phyloP scores from a whole-genome alignment of 2,329 filamentous ascomycete species.

The Sporothrix brasiliensis region DNA sequence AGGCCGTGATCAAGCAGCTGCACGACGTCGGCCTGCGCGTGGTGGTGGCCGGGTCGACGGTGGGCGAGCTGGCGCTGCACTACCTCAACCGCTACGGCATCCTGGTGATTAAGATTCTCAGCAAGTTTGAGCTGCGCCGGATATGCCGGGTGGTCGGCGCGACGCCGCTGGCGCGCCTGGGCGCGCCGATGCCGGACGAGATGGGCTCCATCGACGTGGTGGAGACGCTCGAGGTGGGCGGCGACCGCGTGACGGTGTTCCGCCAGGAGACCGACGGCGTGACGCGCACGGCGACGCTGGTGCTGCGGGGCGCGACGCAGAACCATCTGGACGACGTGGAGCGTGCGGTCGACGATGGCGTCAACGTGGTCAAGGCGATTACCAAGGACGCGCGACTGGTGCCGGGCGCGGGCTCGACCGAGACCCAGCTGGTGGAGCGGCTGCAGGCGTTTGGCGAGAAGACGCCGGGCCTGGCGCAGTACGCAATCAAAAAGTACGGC shows the following conservation, averaged over 20 bases:
- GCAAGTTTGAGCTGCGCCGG: constrained; percentile 95
- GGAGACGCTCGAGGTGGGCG: constrained; percentile 96
- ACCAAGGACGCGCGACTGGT: constrained; percentile 90
- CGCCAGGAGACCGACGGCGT: constrained; percentile 83
- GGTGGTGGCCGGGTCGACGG: constrained; percentile 86
- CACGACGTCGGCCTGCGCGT: constrained; percentile 92
- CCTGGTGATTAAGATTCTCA: constrained; percentile 92
- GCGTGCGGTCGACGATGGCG: constrained; percentile 94
- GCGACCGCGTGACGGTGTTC: constrained; percentile 97
- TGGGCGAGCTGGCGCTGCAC: constrained; percentile 94
- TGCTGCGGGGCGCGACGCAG: constrained; percentile 92
- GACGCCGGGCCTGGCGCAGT: constrained; percentile 89
- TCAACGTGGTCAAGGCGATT: constrained; percentile 98
- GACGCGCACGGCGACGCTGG: constrained; percentile 90
- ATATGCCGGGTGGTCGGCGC: constrained; percentile 95
- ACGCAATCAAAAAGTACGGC: constrained; percentile 95
- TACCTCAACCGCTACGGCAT: constrained; percentile 98
- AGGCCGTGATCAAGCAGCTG: constrained; percentile 89
- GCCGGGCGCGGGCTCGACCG: constrained; percentile 89
- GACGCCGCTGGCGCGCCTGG: constrained; percentile 91
- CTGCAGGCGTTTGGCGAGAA: constrained; percentile 89
- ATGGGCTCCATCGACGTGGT: constrained; percentile 95
- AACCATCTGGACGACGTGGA: constrained; percentile 98
- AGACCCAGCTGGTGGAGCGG: constrained; percentile 90
- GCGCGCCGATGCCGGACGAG: constrained; percentile 99